These are phyloP conservation scores for Pinus albicaulis DNA, from an alignment of 75 land plant species.

Conservation along the genomic window DNA sequence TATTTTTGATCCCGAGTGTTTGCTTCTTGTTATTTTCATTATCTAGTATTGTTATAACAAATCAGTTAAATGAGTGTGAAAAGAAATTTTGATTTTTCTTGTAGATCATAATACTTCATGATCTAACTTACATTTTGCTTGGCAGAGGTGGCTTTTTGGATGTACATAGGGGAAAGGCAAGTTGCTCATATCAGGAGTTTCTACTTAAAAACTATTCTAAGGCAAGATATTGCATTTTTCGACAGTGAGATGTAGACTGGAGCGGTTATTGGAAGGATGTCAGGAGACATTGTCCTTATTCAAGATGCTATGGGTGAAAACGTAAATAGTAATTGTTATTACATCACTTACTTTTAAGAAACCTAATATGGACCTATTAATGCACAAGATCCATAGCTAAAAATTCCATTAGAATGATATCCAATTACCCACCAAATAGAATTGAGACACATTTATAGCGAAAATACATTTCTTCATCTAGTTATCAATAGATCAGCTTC, in stretches of 20 bases:
- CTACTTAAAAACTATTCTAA: slow-evolving; percentile 67
- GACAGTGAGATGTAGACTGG: slow-evolving; percentile 81
- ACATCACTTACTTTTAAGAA: not conserved
- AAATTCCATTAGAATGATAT: not conserved
- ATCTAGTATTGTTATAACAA: not conserved
- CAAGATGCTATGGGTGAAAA: slow-evolving; percentile 96
- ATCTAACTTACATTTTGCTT: not conserved
- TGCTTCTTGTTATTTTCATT: not conserved
- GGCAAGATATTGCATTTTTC: slow-evolving; percentile 82
- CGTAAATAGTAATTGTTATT: slow-evolving; percentile 20
- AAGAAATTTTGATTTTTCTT: not conserved
- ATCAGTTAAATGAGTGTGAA: not conserved
- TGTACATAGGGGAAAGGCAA: slow-evolving; percentile 77
- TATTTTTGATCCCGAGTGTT: not conserved
- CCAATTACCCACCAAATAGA: not conserved
- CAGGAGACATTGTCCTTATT: slow-evolving; percentile 82
- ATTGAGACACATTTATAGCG: not conserved
- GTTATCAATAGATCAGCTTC: not conserved
- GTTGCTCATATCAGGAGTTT: slow-evolving; percentile 62
- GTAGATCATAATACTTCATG: not conserved
- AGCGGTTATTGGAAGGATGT: slow-evolving; percentile 77
- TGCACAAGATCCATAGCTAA: not conserved
- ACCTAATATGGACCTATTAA: not conserved
- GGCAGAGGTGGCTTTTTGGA: slow-evolving; percentile 84
- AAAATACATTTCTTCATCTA: not conserved